Evolutionary conservation across 2,329 filamentous ascomycete species (phyloP), one percentile per base, ranked within the genome.

Genomic region (Chaetomium olivaceum): DNA sequence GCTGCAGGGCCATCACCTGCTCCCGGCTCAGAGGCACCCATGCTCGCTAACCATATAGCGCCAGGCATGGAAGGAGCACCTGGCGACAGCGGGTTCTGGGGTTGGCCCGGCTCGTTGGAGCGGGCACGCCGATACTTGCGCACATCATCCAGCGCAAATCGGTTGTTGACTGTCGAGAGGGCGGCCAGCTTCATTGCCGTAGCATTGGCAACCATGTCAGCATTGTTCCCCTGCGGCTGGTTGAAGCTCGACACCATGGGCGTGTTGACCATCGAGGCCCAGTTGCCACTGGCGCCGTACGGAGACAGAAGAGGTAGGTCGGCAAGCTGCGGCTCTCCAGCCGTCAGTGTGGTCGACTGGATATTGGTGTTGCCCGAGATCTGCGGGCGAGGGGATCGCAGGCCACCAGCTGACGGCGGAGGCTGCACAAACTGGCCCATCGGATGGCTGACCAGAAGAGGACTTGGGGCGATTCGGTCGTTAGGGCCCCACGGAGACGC

Each of bases 101-200:
- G 80, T 73, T 80, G 71, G 74, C 85, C 85, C 50, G 89, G 85
- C 27, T 97, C 94, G 72, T 93, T 93, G 58, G 95, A 97, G 67
- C 93, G 88, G 70, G 93, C 88, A 67, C 94, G 91, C 69, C 95
- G 92, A 79, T 95, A 98, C 80, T 98, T 98, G 74, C 93, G 92
- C 68, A 96, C 94, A 77, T 99, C 95, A 74, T 99, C 95, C 66
- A 99, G 84, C 61, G 95, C 93, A 74, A 99, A 97, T 51, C 95
- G 91, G 78, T 98, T 99, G 82, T 98, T 99, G 58, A 99, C 95
- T 2, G 95, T 99, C 5, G 94, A 98, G 55, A 99, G 83, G 21
- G 95, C 95, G 55, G 95, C 95, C 60, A 99, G 86, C 78, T 99
- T 99, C 95, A 99, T 99, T 25, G 95, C 95, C 19, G 95, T 98